Base-by-base conservation (phyloP, 768 basidiomycete species). In the Xanthoconium purpureum region DNA sequence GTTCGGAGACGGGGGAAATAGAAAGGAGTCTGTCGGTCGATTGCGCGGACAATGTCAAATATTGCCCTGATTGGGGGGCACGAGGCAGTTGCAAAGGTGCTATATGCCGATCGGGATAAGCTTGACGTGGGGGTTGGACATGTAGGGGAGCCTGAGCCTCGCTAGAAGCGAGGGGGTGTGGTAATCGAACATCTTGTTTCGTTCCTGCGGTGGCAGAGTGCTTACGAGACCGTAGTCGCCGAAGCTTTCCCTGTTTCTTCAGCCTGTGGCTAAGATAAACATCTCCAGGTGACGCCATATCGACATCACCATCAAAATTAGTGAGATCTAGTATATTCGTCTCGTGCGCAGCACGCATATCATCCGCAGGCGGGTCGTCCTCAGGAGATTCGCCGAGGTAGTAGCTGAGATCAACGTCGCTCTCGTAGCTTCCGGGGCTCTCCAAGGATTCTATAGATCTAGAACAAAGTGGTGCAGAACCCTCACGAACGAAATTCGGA, bases 271-370 rank as follows among this genome's bases (percentile, higher is more conserved):
- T 84, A 28, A 91, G 72, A 56, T 73, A 69, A 10, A 66, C 73
- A 61, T 90, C 88, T 9, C 80, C 85, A 2, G 82, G 83, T 18
- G 82, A 68, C 15, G 75, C 71, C 14, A 79, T 73, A 56, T 88
- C 83, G 42, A 85, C 75, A 58, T 92, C 89, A 28, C 88, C 89
- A 57, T 91, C 87, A 64, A 89, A 92, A 63, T 89, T 86, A 6
- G 88, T 88, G 56, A 87, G 71, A 60, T 91, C 87, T 6, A 87
- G 71, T 1, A 81, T 76, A 50, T 83, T 78, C 40, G 76, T 75
- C 55, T 80, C 78, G 53, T 78, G 77, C 5, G 74, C 71, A 3
- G 73, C 63, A 45, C 67, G 66, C 29, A 78, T 68, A 11, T 71
- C 71, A 17, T 68, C 62, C 12, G 59, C 56, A 5, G 54, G 62